Evolutionary conservation across 2,329 filamentous ascomycete species (phyloP).

Genomic region (Penicillium sp.): DNA sequence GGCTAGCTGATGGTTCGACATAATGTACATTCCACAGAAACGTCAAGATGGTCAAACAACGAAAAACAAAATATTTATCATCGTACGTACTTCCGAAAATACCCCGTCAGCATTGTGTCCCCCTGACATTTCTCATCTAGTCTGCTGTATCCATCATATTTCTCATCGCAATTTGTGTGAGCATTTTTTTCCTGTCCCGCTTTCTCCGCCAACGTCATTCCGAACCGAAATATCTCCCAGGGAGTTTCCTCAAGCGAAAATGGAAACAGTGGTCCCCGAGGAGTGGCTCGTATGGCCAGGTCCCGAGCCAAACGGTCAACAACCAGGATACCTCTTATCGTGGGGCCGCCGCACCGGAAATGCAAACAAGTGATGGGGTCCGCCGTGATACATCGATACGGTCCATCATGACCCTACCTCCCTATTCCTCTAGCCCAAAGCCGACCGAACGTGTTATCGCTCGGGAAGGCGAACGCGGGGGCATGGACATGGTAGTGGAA

Average conservation of each 20-base stretch:
- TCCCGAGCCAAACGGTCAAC: conserved; percentile 28
- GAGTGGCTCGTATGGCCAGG: conserved; percentile 43
- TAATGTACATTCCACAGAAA: conserved; percentile 28
- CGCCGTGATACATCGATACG: conserved; percentile 83
- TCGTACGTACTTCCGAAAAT: conserved; percentile 26
- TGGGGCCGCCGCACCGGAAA: conserved; percentile 31
- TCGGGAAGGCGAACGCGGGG: conserved; percentile 84
- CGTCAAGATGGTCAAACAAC: conserved; percentile 9
- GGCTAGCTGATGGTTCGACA: conserved; percentile 15
- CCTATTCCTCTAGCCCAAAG: conserved; percentile 71
- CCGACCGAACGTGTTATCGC: conserved; percentile 80
- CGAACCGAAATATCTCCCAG: conserved; percentile 54
- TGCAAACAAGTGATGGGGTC: conserved; percentile 47
- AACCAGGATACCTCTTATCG: conserved; percentile 28
- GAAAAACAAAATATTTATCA: conserved; percentile 31
- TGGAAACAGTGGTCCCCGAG: conserved; percentile 53
- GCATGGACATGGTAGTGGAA: conserved; percentile 87
- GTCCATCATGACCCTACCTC: conserved; percentile 90
- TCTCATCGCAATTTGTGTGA: conserved; percentile 29
- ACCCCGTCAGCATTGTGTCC: not conserved
- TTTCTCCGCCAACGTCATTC: conserved; percentile 45
- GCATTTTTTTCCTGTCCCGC: conserved; percentile 42
- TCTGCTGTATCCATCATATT: conserved; percentile 34
- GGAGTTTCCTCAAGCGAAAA: conserved; percentile 50
- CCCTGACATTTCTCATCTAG: conserved; percentile 19